A percentile compares a stretch with the other conserved stretches of the same genome.
phyloP scores from a whole-genome alignment of 257 asterid genomes.

The Gentiana dahurica region DNA sequence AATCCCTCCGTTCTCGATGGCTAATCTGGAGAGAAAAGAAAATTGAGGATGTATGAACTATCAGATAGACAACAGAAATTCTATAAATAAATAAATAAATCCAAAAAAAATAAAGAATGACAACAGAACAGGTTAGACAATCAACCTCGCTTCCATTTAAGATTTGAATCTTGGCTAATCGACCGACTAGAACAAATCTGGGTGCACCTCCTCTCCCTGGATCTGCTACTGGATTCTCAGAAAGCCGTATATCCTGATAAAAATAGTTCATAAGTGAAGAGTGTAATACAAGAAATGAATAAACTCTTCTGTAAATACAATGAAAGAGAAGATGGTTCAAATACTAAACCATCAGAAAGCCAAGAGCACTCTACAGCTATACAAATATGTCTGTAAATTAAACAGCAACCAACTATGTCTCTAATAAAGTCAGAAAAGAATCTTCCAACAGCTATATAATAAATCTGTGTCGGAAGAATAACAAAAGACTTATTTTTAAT shows the following conservation, averaged over 20 bases:
- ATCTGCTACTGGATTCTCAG: conserved; percentile 84
- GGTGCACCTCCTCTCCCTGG: conserved; percentile 66
- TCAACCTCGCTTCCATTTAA: conserved; percentile 89
- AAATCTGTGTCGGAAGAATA: too few relatives aligned
- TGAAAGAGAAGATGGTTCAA: too few relatives aligned
- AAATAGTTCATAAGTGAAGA: not conserved
- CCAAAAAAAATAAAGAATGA: not conserved
- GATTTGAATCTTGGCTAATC: conserved; percentile 53
- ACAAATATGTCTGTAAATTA: too few relatives aligned
- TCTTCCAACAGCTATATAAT: too few relatives aligned
- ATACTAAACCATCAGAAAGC: too few relatives aligned
- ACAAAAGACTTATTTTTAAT: too few relatives aligned
- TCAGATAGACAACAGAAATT: not conserved
- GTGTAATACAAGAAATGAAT: too few relatives aligned
- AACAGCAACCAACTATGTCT: too few relatives aligned
- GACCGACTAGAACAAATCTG: conserved; percentile 79
- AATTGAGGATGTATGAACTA: conserved; percentile 5
- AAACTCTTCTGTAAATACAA: too few relatives aligned
- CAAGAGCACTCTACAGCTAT: too few relatives aligned
- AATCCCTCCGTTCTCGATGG: conserved; percentile 84
- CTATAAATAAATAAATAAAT: conserved; percentile 9
- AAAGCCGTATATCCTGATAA: conserved; percentile 70
- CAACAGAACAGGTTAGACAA: conserved; percentile 5
- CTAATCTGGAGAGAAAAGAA: conserved; percentile 44
- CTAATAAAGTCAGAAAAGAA: too few relatives aligned